Base-by-base conservation (phyloP, 2,329 filamentous ascomycete species). In the Fusarium redolens region DNA sequence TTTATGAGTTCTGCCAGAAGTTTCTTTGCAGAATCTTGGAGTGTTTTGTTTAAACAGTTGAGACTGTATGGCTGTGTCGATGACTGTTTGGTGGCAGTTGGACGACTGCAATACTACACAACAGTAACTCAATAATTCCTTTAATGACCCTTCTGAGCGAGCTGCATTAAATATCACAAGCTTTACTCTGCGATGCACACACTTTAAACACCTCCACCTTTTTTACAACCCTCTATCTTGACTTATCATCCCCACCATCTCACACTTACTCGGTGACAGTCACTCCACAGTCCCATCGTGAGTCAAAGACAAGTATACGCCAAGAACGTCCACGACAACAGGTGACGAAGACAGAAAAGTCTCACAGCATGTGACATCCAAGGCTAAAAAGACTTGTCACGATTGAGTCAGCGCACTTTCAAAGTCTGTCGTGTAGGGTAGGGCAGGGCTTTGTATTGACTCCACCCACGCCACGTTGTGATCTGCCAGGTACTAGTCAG, bases 401-500 rank as follows among this genome's bases (percentile, higher is more conserved):
- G 38, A 57, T 33, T 55, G 51, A 28, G 54, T 54, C 52, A 51
- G 37, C 61, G 45, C 37, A 54, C 48, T 20, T 30, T 22, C 45
- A 71, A n/a, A 47, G 33, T 61, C 55, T 73, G 30, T 52, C 60
- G 40, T 59, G 31, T 50, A 69, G 67, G 67, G 65, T 67, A 73
- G 56, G 68, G 52, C 52, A 68, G 64, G 47, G 56, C 35, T 57
- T 15, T 57, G 12, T 54, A 7, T 45, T 44, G 43, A 47, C 55
- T 70, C 60, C 69, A 69, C 66, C 20, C 50, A 54, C 38, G 67
- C 73, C 73, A 75, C 73, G 73, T 73, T 71, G 57, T 61, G 67
- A 66, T 66, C 55, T 75, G 73, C 61, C 73, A 75, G 73, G 68
- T 40, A 71, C 71, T 69, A 74, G 54, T 68, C 71, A 73, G 69